Percentiles rank a stretch among this genome's conserved stretches.
phyloP scores from a whole-genome alignment of 176 grass and related monocot genomes.

The Oryza rufipogon region DNA sequence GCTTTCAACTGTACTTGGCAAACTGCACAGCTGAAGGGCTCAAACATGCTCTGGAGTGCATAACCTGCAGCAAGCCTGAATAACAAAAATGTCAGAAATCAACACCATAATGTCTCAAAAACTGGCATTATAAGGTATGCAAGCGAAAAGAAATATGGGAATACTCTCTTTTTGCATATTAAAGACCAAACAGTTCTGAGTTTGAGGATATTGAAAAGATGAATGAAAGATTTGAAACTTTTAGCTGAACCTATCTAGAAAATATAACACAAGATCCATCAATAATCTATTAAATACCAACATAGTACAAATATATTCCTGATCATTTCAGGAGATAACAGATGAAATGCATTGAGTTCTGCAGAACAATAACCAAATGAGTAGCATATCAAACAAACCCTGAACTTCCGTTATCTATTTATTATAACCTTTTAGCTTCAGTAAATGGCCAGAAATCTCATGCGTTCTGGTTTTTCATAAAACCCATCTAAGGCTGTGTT shows the following conservation, averaged over 20 bases:
- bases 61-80: conserved; percentile 79
- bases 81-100: neutral
- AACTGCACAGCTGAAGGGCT: conserved; percentile 73
- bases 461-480: neutral
- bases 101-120: neutral
- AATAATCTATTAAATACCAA: neutral
- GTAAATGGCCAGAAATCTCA: neutral
- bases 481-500: neutral
- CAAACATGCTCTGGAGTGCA: conserved; percentile 78
- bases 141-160: neutral
- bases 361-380: neutral
- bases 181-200: neutral
- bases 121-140: neutral
- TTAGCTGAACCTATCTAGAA: conserved; percentile 19
- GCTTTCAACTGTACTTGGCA: conserved; percentile 66
- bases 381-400: neutral
- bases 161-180: neutral
- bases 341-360: neutral
- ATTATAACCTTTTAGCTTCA: neutral
- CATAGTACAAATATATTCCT: no score
- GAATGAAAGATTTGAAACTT: neutral
- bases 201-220: conserved; percentile 5
- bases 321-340: neutral
- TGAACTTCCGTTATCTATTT: neutral
- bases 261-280: neutral